A percentile compares a stretch with the other conserved stretches of the same genome.
These are phyloP conservation scores for Breviolum minutum DNA, from an alignment of 73 alveolate species.

Conservation along the genomic window DNA sequence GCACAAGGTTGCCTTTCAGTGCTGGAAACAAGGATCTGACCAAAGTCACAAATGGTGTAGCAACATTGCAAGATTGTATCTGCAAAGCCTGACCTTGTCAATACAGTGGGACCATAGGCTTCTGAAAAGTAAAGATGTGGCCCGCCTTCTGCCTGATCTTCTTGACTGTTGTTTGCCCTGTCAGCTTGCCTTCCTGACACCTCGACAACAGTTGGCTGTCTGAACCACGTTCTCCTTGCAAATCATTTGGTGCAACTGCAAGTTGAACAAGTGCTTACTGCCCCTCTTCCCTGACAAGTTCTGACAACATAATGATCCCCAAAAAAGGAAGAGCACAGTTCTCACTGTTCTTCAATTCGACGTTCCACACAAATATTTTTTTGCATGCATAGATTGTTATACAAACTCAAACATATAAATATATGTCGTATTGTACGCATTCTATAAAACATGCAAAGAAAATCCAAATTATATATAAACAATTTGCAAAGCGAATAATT, in stretches of 20 bases:
- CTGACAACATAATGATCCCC: too few relatives aligned
- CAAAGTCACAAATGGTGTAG: too few relatives aligned
- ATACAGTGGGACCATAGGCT: too few relatives aligned
- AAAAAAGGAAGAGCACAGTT: not conserved
- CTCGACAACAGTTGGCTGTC: not conserved
- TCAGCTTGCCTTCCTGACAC: slow-evolving; percentile 22
- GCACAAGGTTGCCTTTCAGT: too few relatives aligned
- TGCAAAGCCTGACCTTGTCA: too few relatives aligned
- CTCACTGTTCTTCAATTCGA: not conserved
- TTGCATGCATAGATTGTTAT: not conserved
- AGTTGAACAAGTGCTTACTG: too few relatives aligned
- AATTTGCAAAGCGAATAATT: not conserved
- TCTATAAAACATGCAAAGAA: not conserved
- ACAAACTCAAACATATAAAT: not conserved
- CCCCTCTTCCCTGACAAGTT: too few relatives aligned
- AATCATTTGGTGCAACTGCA: too few relatives aligned
- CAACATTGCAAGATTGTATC: too few relatives aligned
- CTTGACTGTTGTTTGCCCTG: slow-evolving; percentile 16
- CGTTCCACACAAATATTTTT: not conserved
- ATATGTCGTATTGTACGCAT: not conserved
- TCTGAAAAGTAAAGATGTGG: too few relatives aligned
- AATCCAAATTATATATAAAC: not conserved
- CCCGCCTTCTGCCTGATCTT: not conserved
- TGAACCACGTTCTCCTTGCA: too few relatives aligned
- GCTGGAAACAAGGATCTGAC: too few relatives aligned